Evolutionary conservation across 305 asterid genomes (phyloP).

Genomic region (Solanum hybrid): DNA sequence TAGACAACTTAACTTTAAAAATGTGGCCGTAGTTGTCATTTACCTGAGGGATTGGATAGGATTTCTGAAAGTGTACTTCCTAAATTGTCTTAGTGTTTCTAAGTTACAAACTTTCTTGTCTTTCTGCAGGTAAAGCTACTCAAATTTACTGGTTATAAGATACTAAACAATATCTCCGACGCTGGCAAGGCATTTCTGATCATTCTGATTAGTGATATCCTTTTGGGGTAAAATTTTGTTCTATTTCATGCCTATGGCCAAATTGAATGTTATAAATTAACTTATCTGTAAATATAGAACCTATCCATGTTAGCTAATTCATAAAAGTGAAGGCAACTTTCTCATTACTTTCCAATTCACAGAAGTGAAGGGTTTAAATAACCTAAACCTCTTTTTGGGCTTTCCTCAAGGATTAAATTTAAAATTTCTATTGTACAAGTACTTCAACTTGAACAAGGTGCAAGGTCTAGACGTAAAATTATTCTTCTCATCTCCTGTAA

Average conservation of each 20-base stretch:
- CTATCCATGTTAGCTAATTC: neutral
- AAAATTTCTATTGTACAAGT: neutral
- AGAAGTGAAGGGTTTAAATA: neutral
- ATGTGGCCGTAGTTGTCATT: neutral
- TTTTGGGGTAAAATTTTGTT: constrained; percentile 55
- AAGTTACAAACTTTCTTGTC: neutral
- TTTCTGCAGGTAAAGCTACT: constrained; percentile 76
- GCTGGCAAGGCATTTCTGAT: constrained; percentile 88
- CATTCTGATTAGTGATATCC: constrained; percentile 78
- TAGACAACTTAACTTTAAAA: neutral
- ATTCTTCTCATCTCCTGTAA: neutral
- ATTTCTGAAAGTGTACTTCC: neutral
- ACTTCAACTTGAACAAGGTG: neutral
- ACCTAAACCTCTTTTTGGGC: neutral
- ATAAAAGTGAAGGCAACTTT: neutral
- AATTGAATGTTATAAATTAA: neutral
- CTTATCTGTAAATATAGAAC: neutral
- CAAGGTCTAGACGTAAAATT: neutral
- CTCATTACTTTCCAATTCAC: neutral
- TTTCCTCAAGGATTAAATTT: neutral
- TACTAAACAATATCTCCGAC: constrained; percentile 76
- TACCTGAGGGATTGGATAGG: neutral
- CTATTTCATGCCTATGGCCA: neutral
- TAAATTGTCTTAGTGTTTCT: neutral
- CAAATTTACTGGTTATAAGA: constrained; percentile 89